phyloP scores from a whole-genome alignment of 345 rosid genomes.

The Xanthoceras sorbifolium region DNA sequence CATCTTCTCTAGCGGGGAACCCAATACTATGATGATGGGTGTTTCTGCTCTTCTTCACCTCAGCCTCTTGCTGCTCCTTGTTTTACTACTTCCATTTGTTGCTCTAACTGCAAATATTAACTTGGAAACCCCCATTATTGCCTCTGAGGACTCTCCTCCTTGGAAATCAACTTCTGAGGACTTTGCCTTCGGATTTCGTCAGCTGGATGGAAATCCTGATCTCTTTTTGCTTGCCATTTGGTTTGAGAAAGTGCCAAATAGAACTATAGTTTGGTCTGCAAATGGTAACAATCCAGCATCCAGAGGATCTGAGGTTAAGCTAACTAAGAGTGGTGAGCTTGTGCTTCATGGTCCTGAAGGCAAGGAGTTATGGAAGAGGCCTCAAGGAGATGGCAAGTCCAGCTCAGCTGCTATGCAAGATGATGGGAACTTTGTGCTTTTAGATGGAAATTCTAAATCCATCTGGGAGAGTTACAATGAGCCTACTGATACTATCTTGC shows the following conservation, averaged over 20 bases:
- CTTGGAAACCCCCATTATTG: constrained; percentile 12
- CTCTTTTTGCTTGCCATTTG: constrained; percentile 34
- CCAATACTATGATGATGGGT: constrained; percentile 4
- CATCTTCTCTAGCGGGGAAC: background rate
- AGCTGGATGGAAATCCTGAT: background rate
- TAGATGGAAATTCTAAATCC: background rate
- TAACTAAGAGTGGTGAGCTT: constrained; percentile 10
- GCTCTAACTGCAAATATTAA: background rate
- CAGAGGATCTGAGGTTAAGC: background rate
- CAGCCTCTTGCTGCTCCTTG: background rate
- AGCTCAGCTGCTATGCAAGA: background rate
- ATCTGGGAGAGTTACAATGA: constrained; percentile 19
- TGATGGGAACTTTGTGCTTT: constrained; percentile 17
- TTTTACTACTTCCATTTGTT: background rate
- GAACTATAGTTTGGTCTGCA: constrained; percentile 30
- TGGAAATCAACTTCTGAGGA: constrained; percentile 28
- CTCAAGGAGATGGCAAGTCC: background rate
- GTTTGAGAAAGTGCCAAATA: constrained; percentile 30
- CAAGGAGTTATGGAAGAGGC: background rate
- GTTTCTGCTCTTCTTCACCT: background rate
- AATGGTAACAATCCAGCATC: background rate
- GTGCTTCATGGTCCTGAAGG: background rate
- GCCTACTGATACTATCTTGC: constrained; percentile 21
- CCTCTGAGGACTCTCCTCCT: constrained; percentile 21
- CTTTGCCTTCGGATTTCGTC: constrained; percentile 35